Base-by-base conservation (phyloP, 2,329 filamentous ascomycete species). In the Aspergillus ibericus region DNA sequence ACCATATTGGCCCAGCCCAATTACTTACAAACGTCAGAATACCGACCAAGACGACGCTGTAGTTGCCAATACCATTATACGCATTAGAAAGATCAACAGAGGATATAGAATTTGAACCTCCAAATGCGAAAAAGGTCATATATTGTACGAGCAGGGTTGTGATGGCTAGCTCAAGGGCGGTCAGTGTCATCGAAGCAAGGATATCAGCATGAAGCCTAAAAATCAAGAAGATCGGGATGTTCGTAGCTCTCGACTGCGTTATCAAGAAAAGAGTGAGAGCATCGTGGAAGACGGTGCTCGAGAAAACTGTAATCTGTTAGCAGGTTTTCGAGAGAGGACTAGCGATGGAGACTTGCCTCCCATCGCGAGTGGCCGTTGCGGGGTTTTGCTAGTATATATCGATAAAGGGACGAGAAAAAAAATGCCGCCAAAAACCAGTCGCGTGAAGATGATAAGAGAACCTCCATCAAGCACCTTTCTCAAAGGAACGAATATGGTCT, bases 21-120 rank as follows among this genome's bases (percentile, higher is more conserved):
- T 99, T 99, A 66, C 90, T 86, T 6, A 92, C 72, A 69, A 97
- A 96, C 2, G 93, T 92, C 53, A 99, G 81, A 3, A 91, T 62
- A 0, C 92, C 95, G 15, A 99, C 95, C 15, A 87, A 82, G n/a
- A 86, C 63, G 62, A 95, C 81, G 70, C 90, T 93, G 80, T 96
- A 99, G 56, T 83, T 85, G 51, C 83, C 84, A 36, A 99, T 83
- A 62, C 95, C 95, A 69, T 99, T 99, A 78, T 99, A 99, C 0
- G 93, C 93, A 71, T 89, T 96, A 5, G 92, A 96, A 18, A 99
- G 83, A 70, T 98, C 93, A 67, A 99, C 86, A n/a, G 90, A 93
- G 12, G 93, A 96, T 65, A 99, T 96, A 40, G 95, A 90, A 73
- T 99, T 99, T 48, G 91, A 91, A 71, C 92, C 92, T 22, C 93